These are phyloP conservation scores for Candida neerlandica DNA, from an alignment of 1,139 yeast genomes.

Conservation along the genomic window DNA sequence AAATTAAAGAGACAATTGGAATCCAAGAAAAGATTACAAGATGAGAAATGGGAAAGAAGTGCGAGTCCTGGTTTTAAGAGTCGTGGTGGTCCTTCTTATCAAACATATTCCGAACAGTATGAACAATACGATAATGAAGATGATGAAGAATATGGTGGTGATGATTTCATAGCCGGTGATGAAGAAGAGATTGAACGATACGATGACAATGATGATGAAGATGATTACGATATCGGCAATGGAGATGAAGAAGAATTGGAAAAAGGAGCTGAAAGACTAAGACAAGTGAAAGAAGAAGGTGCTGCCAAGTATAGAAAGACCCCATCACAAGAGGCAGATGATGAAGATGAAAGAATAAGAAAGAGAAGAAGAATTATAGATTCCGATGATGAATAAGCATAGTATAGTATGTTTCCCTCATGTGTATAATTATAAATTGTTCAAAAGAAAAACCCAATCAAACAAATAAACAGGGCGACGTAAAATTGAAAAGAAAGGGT, in stretches of 20 bases:
- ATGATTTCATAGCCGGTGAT: conserved; percentile 45
- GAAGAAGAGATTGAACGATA: conserved; percentile 48
- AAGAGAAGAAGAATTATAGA: conserved; percentile 49
- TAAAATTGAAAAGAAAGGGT: not conserved
- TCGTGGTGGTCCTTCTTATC: conserved; percentile 38
- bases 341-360: conserved; percentile 54
- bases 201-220: conserved; percentile 44
- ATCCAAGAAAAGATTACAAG: conserved; percentile 52
- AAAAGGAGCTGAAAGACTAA: conserved; percentile 63
- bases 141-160: conserved; percentile 48
- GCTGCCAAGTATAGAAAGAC: conserved; percentile 50
- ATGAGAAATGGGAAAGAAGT: conserved; percentile 41
- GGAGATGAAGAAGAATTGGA: conserved; percentile 58
- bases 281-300: conserved; percentile 60
- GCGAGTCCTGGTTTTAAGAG: conserved; percentile 24
- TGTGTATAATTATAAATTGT: not conserved
- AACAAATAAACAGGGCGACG: too few relatives aligned
- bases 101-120: conserved; percentile 42
- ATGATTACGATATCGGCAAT: conserved; percentile 43
- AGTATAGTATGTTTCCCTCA: too few relatives aligned
- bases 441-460: not conserved
- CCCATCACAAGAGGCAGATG: conserved; percentile 48
- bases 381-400: conserved; percentile 43
- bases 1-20: conserved; percentile 71
- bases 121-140: conserved; percentile 24